phyloP scores from a whole-genome alignment of 2,329 filamentous ascomycete species.

The Talaromyces sp. region DNA sequence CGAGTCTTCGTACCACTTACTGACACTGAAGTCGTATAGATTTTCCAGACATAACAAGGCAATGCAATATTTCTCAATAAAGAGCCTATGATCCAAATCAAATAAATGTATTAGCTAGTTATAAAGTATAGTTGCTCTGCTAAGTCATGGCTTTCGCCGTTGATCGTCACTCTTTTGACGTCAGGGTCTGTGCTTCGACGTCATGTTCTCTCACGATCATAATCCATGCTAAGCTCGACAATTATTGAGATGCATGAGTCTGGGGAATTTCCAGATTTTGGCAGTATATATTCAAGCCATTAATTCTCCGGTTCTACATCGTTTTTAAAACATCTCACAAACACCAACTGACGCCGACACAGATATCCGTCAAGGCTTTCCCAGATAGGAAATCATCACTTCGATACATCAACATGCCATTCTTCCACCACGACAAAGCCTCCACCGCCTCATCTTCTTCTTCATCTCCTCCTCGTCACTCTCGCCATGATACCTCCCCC shows the following conservation, averaged over 20 bases:
- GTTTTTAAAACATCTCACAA: too few species aligned
- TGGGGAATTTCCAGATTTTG: background rate
- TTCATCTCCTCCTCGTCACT: background rate
- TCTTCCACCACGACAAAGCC: constrained; percentile 5
- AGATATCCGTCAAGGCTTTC: background rate
- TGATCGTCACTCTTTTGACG: constrained; percentile 11
- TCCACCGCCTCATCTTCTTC: background rate
- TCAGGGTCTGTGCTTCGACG: constrained; percentile 12
- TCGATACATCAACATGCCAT: constrained; percentile 8
- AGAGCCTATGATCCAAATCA: too few species aligned
- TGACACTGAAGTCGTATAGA: too few species aligned
- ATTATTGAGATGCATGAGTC: too few species aligned
- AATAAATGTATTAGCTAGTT: too few species aligned
- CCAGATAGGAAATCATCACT: background rate
- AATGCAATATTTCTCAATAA: too few species aligned
- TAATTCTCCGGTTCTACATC: background rate
- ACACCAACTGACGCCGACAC: background rate
- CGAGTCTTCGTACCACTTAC: too few species aligned
- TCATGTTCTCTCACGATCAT: background rate
- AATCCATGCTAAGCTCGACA: too few species aligned
- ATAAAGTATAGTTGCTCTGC: background rate
- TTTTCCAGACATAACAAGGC: too few species aligned
- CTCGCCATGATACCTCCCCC: background rate
- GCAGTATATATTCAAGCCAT: background rate
- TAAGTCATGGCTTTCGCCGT: constrained; percentile 9